Evolutionary conservation across 352 stramenopile genomes (phyloP), one percentile per base, ranked within the genome.

Genomic region (Globisporangium cederbergense): DNA sequence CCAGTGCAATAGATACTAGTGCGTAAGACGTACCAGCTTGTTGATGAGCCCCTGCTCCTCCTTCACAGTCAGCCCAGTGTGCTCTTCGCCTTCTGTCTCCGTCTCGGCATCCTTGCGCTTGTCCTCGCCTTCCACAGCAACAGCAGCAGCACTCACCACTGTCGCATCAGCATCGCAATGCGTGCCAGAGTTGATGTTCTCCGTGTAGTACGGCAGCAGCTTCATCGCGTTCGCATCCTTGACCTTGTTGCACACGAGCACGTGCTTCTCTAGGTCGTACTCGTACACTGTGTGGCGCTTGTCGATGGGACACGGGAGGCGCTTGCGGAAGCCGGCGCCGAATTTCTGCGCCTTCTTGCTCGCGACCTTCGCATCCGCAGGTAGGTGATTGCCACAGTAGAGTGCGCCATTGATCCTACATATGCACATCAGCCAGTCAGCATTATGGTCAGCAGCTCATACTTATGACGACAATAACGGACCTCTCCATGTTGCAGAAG

Each of bases 401-500:
- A 81, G 65, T 43, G 77, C 80, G 16, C 84, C 22, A 43, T 51
- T 13, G 18, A 76, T 57, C 56, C 40, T 77, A 56, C 61, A 50
- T 16, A 43, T 30, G 4, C 18, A 34, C 11, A 40, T n/a, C 55
- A 43, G 32, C 32, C 32, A 36, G 7, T 9, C 7, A 11, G 0
- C n/a, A 55, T 38, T 22, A 34, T 25, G 6, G 20, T 16, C 13
- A 36, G n/a, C 2, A 40, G 28, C 50, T 56, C 4, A 36, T 36
- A 36, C n/a, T 28, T 6, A 8, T 14, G 10, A 50, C 16, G 10
- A 34, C 25, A 43, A 2, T 2, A 42, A 22, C 62, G 52, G 62
- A 95, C 86, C 83, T 77, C 16, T 77, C 58, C 42, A 93, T 89
- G 69, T 93, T 95, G 69, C 86, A 95, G 53, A 76, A 93, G 66